A percentile compares a stretch with the other conserved stretches of the same genome.
Conservation (phyloP, 106 monocot species). For the Dendrobium chrysotoxum region DNA sequence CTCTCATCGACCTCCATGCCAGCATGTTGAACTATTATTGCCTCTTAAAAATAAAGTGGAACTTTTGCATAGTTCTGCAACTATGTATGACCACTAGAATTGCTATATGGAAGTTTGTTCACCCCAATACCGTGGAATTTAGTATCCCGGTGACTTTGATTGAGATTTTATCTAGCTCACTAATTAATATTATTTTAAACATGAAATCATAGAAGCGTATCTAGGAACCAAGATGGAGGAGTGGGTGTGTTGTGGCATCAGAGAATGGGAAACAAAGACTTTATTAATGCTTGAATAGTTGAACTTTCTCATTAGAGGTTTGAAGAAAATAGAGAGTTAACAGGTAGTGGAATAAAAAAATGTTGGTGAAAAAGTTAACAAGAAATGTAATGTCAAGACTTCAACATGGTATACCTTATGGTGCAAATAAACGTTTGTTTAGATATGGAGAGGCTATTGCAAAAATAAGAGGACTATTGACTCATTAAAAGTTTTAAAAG, state of each 20-base stretch:
- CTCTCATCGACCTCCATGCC: neutral
- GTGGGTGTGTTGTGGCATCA: neutral
- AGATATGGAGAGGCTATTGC: too few species aligned
- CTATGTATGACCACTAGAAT: neutral
- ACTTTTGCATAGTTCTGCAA: neutral
- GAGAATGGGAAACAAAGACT: neutral
- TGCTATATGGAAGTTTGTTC: neutral
- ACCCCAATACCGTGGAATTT: neutral
- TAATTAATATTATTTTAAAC: neutral
- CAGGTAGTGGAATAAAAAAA: too few species aligned
- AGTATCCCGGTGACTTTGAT: neutral
- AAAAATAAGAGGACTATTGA: too few species aligned
- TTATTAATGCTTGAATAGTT: neutral
- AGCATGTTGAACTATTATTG: neutral
- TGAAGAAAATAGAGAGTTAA: neutral
- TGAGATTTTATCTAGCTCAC: neutral
- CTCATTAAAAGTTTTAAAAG: too few species aligned
- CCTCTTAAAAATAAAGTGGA: neutral
- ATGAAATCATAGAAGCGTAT: neutral
- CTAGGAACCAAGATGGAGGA: neutral
- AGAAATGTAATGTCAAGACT: too few species aligned
- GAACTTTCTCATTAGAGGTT: neutral
- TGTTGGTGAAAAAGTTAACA: too few species aligned
- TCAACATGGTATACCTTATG: too few species aligned
- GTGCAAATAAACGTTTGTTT: too few species aligned